A percentile compares a stretch with the other conserved stretches of the same genome.
These are phyloP conservation scores for Dalbergia cochinchinensis DNA, from an alignment of 306 rosid genomes.

Conservation along the genomic window DNA sequence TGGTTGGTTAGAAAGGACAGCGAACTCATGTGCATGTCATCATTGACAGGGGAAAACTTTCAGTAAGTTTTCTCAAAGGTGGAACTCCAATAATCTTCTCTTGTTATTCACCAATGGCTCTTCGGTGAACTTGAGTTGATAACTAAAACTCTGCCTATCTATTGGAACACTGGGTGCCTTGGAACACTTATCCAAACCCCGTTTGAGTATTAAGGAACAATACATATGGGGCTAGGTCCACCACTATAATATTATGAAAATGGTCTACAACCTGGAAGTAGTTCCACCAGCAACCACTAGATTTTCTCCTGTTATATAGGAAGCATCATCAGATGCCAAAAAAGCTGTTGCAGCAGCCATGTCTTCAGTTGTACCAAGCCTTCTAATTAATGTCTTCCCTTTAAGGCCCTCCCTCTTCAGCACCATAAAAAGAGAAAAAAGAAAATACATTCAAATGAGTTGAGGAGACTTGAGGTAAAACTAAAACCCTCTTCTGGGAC, in stretches of 20 bases:
- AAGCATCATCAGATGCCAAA: constrained; percentile 86
- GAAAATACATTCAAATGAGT: not conserved
- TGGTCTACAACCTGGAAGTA: constrained; percentile 76
- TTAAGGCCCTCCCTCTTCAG: constrained; percentile 67
- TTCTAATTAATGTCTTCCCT: constrained; percentile 58
- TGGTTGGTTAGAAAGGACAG: too few species aligned
- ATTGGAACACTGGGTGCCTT: too few species aligned
- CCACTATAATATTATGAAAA: not conserved
- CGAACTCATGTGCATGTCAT: too few species aligned
- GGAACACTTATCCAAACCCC: too few species aligned
- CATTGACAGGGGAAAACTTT: too few species aligned
- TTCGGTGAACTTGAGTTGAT: not conserved
- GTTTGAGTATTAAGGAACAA: not conserved
- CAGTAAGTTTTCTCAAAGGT: not conserved
- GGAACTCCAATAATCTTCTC: not conserved
- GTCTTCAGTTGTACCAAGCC: constrained; percentile 80
- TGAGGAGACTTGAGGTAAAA: not conserved
- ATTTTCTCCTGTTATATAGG: constrained; percentile 90
- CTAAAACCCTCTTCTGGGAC: constrained; percentile 17
- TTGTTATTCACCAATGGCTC: not conserved
- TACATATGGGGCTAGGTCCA: constrained; percentile 1
- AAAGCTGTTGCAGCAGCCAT: constrained; percentile 84
- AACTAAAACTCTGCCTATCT: too few species aligned
- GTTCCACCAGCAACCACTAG: constrained; percentile 84
- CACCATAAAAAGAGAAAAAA: constrained; percentile 14